Percentiles rank a stretch among this genome's conserved stretches.
phyloP scores from a whole-genome alignment of 495 filamentous ascomycete species.

The Podospora didyma region DNA sequence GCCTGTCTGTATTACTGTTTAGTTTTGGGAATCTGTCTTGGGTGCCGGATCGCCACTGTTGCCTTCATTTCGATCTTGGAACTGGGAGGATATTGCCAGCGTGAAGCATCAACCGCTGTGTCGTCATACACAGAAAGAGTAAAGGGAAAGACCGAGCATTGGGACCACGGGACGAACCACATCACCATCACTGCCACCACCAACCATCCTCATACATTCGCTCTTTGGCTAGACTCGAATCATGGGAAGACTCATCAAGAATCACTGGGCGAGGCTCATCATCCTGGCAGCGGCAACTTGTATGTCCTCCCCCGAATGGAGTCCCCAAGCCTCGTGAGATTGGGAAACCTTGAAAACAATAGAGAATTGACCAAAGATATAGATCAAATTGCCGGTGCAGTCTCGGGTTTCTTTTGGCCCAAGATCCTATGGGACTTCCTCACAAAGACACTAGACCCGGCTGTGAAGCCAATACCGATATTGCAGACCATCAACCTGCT shows the following conservation, averaged over 20 bases:
- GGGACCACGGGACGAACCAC: not conserved
- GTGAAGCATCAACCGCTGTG: constrained; percentile 10
- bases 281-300: constrained; percentile 79
- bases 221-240: constrained; percentile 21
- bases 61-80: constrained; percentile 12
- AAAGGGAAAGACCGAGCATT: not conserved
- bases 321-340: not conserved
- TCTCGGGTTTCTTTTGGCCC: constrained; percentile 95
- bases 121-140: constrained; percentile 24
- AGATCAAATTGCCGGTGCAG: constrained; percentile 80
- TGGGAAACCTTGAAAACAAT: too few relatives aligned
- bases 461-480: constrained; percentile 81
- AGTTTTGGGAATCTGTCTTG: constrained; percentile 5
- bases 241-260: constrained; percentile 98
- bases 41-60: constrained; percentile 3
- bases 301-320: constrained; percentile 57
- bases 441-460: constrained; percentile 82
- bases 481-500: constrained; percentile 96
- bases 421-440: constrained; percentile 98
- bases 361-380: constrained; percentile 12
- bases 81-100: too few relatives aligned
- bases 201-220: not conserved
- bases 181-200: not conserved
- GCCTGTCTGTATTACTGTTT: constrained; percentile 14
- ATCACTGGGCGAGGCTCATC: constrained; percentile 95